These are phyloP conservation scores for Starmerella vaccinii DNA, from an alignment of 805 yeast genomes.

Conservation along the genomic window DNA sequence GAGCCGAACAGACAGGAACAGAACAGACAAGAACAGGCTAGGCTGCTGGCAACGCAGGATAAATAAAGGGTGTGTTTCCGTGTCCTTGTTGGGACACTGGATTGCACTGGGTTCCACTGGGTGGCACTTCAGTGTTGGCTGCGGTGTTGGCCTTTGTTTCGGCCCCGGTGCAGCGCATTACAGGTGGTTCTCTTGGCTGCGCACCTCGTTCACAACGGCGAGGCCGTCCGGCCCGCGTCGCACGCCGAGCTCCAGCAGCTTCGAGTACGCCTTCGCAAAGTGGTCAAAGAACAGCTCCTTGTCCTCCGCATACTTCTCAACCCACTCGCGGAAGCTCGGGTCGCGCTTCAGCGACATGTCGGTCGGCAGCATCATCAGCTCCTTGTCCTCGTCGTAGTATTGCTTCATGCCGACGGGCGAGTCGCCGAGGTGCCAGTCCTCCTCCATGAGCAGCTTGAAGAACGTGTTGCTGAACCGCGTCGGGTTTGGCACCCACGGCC, in stretches of 20 bases:
- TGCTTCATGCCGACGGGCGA: slow-evolving; percentile 34
- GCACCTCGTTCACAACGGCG: slow-evolving; percentile 29
- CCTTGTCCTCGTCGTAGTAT: slow-evolving; percentile 42
- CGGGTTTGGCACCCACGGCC: slow-evolving; percentile 83
- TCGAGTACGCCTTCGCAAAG: slow-evolving; percentile 57
- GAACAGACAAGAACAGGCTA: too few relatives aligned
- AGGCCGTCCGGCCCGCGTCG: slow-evolving; percentile 43
- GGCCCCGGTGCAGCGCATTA: background rate
- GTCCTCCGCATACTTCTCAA: slow-evolving; percentile 57
- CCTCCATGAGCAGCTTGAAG: slow-evolving; percentile 43
- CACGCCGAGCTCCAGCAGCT: slow-evolving; percentile 67
- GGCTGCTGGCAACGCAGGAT: background rate
- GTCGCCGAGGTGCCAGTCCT: slow-evolving; percentile 42
- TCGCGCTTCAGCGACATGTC: slow-evolving; percentile 63
- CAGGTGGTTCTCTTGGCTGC: slow-evolving; percentile 15
- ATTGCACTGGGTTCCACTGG: too few relatives aligned
- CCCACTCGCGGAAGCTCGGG: slow-evolving; percentile 49
- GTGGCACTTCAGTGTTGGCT: too few relatives aligned
- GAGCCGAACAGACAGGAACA: too few relatives aligned
- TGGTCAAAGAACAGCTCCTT: slow-evolving; percentile 51
- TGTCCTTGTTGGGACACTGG: too few relatives aligned
- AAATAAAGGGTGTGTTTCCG: too few relatives aligned
- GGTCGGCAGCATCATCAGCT: slow-evolving; percentile 78
- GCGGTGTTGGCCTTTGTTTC: too few relatives aligned
- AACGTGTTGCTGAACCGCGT: slow-evolving; percentile 67